phyloP scores from a whole-genome alignment of 139 green algal species.

The Dunaliella primolecta region DNA sequence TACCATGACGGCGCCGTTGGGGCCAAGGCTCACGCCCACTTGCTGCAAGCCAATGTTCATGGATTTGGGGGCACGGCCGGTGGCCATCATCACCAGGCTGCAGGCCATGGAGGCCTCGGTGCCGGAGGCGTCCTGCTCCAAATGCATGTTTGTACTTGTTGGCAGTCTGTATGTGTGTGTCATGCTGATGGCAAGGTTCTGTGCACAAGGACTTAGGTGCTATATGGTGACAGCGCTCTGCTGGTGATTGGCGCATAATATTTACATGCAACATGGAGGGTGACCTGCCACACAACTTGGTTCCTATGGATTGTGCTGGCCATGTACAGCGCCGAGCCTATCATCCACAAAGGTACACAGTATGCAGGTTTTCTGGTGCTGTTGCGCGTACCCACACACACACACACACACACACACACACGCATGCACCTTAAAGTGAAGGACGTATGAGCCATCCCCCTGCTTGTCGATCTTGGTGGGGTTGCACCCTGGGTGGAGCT shows the following conservation, averaged over 20 bases:
- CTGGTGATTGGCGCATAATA: too few relatives aligned
- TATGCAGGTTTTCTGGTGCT: too few relatives aligned
- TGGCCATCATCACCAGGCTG: slow-evolving; percentile 76
- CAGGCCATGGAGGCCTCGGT: slow-evolving; percentile 24
- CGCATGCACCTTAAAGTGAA: slow-evolving; percentile 30
- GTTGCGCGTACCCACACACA: not conserved
- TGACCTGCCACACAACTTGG: too few relatives aligned
- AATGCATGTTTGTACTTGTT: not conserved
- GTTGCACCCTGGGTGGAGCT: slow-evolving; percentile 19
- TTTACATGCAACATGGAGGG: too few relatives aligned
- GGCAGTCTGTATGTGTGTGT: not conserved
- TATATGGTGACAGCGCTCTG: too few relatives aligned
- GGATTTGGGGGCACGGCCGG: slow-evolving; percentile 80
- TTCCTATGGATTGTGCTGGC: too few relatives aligned
- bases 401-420: not conserved
- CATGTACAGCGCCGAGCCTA: too few relatives aligned
- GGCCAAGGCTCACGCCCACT: slow-evolving; percentile 64
- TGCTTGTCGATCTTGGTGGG: slow-evolving; percentile 41
- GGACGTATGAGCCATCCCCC: slow-evolving; percentile 23
- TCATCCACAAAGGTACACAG: too few relatives aligned
- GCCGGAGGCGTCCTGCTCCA: slow-evolving; percentile 25
- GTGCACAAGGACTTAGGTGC: too few relatives aligned
- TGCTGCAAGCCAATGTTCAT: slow-evolving; percentile 69
- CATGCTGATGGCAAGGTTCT: too few relatives aligned
- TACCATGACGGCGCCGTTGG: slow-evolving; percentile 64